phyloP scores from a whole-genome alignment of 2,329 filamentous ascomycete genomes.

The Ascochyta clinopodiicola region DNA sequence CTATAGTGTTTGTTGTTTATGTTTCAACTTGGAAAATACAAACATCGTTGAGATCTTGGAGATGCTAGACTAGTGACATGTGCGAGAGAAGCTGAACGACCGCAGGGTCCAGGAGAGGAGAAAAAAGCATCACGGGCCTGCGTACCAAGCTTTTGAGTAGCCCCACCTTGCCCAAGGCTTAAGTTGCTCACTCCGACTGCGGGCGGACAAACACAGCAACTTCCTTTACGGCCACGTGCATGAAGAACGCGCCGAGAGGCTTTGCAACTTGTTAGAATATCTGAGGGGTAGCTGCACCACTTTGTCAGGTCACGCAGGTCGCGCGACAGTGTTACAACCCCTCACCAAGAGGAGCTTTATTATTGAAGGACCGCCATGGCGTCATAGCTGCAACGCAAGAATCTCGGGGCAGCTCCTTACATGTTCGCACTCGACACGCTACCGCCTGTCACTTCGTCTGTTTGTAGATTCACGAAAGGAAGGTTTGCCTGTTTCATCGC shows the following conservation, averaged over 20 bases:
- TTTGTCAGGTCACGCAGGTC: slow-evolving; percentile 12
- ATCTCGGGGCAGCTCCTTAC: slow-evolving; percentile 18
- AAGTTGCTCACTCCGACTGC: slow-evolving; percentile 2
- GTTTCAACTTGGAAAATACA: not conserved
- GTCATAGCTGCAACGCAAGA: slow-evolving; percentile 32
- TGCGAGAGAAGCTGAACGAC: slow-evolving; percentile 1
- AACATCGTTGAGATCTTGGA: not conserved
- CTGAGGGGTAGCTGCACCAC: slow-evolving; percentile 8
- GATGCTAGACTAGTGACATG: not conserved
- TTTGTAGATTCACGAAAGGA: slow-evolving; percentile 4
- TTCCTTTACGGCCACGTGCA: slow-evolving; percentile 23
- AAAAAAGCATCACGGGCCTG: slow-evolving; percentile 4
- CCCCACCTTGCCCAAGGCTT: slow-evolving; percentile 7
- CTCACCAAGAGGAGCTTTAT: slow-evolving; percentile 10
- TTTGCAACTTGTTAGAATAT: not conserved
- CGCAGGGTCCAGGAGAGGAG: slow-evolving; percentile 11
- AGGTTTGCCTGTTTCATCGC: slow-evolving; percentile 6
- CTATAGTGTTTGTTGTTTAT: not conserved
- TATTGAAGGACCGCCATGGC: slow-evolving; percentile 21
- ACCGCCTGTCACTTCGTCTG: not conserved
- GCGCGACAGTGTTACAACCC: slow-evolving; percentile 13
- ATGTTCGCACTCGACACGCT: slow-evolving; percentile 8
- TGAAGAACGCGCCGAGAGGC: slow-evolving; percentile 9
- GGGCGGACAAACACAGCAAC: not conserved
- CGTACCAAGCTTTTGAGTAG: slow-evolving; percentile 13